Evolutionary conservation across 1,284 basidiomycete genomes (phyloP), one percentile per base, ranked within the genome.

Genomic region (Heterobasidion occidentale): DNA sequence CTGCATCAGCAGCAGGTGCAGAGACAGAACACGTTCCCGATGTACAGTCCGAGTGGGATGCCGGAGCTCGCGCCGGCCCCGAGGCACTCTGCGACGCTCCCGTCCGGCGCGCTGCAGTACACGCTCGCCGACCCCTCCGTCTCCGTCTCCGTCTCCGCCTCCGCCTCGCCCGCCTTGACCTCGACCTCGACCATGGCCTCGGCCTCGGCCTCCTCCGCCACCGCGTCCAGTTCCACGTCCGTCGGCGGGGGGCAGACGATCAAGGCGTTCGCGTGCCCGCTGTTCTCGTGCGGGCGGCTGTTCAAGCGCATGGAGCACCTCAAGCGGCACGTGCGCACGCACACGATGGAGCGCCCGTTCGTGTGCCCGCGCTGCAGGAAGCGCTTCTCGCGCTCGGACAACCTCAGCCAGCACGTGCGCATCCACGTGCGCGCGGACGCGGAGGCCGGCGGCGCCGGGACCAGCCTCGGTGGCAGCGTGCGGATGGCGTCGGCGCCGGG

Each of bases 241-340:
- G 4, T 19, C 20, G 20, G n/a, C 20, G 47, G 47, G 3, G 47
- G 4, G 15, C 12, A 49, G 19, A 47, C 27, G 20, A 76, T 78
- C 36, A 89, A 86, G 68, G 84, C 82, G 11, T 93, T 84, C 65
- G 79, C 84, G 48, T 94, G 91, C 69, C 90, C 90, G 27, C 76
- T 92, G 1, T 84, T 81, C 67, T 87, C 87, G 7, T 95, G 92
- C 67, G 84, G 87, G 4, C 77, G 88, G 59, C 74, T 88, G 59
- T 96, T 94, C 81, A 94, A 92, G 76, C 83, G 91, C 8, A 83
- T 89, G 74, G 93, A 95, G 67, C 92, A 95, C 67, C 76, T 95
- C 61, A 90, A 90, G 71, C 75, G 92, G 46, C 93, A 96, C 70
- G 73, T 93, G 38, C 79, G 91, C 55, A 93, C 91, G n/a, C 93